Evolutionary conservation across 1,139 yeast genomes (phyloP).

Genomic region (Hansenula sp.): DNA sequence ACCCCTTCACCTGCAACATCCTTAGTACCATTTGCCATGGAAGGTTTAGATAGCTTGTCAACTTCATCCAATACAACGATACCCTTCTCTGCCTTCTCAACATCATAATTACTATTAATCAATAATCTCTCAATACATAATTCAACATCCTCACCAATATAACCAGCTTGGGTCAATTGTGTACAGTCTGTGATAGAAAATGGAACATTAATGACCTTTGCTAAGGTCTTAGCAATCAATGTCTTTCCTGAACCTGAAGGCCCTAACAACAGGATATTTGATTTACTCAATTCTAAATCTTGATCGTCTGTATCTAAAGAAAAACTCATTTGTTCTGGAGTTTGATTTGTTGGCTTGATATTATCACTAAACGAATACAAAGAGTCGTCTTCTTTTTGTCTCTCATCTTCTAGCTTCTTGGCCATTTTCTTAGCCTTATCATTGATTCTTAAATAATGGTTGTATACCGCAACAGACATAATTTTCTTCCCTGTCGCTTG

Average conservation of each 20-base stretch:
- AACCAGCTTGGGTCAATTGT: constrained; percentile 54
- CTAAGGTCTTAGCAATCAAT: constrained; percentile 46
- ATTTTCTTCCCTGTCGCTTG: constrained; percentile 49
- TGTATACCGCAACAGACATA: constrained; percentile 53
- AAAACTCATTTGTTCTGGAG: constrained; percentile 26
- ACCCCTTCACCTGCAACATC: constrained; percentile 60
- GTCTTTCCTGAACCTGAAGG: constrained; percentile 59
- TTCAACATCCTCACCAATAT: constrained; percentile 56
- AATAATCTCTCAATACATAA: constrained; percentile 45
- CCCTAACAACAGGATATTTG: constrained; percentile 48
- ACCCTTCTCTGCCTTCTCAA: constrained; percentile 45
- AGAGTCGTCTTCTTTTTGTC: constrained; percentile 18
- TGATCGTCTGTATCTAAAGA: constrained; percentile 23
- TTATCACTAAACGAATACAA: constrained; percentile 20
- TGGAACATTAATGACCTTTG: constrained; percentile 45
- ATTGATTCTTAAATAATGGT: constrained; percentile 43
- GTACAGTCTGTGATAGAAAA: constrained; percentile 54
- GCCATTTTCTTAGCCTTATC: constrained; percentile 29
- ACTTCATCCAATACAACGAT: constrained; percentile 52
- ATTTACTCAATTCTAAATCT: constrained; percentile 41
- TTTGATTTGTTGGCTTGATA: constrained; percentile 26
- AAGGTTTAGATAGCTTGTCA: constrained; percentile 47
- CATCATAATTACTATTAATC: constrained; percentile 43
- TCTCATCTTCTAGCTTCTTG: constrained; percentile 13
- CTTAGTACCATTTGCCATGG: constrained; percentile 38